These are phyloP conservation scores for Cornus suecica DNA, from an alignment of 148 eudicot genomes.

Conservation along the genomic window DNA sequence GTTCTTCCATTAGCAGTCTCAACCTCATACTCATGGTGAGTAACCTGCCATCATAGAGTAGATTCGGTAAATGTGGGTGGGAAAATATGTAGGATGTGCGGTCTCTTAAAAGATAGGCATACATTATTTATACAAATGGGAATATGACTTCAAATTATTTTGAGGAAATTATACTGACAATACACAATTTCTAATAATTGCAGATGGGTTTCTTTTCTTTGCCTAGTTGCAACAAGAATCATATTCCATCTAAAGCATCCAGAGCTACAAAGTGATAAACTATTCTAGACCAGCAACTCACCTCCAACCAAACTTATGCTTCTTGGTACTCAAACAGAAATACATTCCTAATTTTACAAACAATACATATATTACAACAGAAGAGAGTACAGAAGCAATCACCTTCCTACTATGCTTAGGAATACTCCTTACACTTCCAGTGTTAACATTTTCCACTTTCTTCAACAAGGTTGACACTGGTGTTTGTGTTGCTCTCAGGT, in stretches of 20 bases:
- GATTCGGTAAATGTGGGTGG: constrained; percentile 3
- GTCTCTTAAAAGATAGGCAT: constrained; percentile 1
- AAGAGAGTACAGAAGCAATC: constrained; percentile 10
- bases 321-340: neutral
- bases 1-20: constrained; percentile 82
- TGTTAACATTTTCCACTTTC: constrained; percentile 63
- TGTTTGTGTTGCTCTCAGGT: constrained; percentile 43
- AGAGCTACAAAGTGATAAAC: neutral
- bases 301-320: neutral
- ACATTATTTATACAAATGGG: neutral
- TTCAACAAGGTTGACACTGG: constrained; percentile 74
- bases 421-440: constrained; percentile 51
- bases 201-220: neutral
- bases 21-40: constrained; percentile 90
- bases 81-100: neutral
- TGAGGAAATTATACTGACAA: neutral
- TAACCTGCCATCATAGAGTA: constrained; percentile 52
- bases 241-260: neutral
- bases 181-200: neutral
- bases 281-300: neutral
- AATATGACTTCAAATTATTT: neutral
- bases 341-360: neutral
- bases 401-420: constrained; percentile 94
- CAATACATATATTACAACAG: neutral
- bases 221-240: neutral